Base-by-base conservation (phyloP, 768 basidiomycete genomes). In the Tubosaeta sp. region DNA sequence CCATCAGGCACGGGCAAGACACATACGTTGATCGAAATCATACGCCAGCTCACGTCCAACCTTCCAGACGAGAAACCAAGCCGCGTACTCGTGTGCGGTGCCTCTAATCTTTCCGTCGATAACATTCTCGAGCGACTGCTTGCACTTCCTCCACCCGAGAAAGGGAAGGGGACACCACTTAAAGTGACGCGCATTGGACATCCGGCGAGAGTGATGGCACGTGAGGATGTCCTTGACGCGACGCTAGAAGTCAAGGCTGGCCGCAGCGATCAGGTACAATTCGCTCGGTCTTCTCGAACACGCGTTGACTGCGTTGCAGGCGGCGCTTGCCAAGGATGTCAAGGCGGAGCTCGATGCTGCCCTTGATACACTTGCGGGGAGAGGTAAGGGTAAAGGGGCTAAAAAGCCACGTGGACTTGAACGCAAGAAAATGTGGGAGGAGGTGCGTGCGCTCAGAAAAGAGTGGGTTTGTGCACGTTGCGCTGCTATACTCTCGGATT, bases 81-180 rank as follows among this genome's bases (percentile, higher is more conserved):
- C 34, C 80, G 85, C 31, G 71, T 97, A 4, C 81, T 97, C 12
- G 85, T 97, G 5, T 97, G 95, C 62, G 93, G 94, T 19, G 94
- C 93, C 8, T 93, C 90, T 4, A 97, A 99, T 60, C 75, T 99
- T 46, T 88, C 95, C 1, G 92, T 97, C 1, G 97, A 99, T 68
- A 99, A 99, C 67, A 87, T 99, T 35, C 77, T 99, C 12, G 87
- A 95, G 59, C 79, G 97, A 17, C 76, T 99, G 10, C 74, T 90
- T 14, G 79, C 77, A 14, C 71, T 89, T 4, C 84, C 86, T 12
- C 54, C 70, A 0, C 59, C 69, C 1, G 77, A 77, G 25, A 83
- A 78, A 46, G 75, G 73, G 5, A 70, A 74, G 19, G 77, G 71
- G 53, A 14, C 13, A 13, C 56, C 55, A 3, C 59, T 90, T 11